Evolutionary conservation across 2,329 filamentous ascomycete species (phyloP), one percentile per base, ranked within the genome.

Genomic region (Fusarium sp.): DNA sequence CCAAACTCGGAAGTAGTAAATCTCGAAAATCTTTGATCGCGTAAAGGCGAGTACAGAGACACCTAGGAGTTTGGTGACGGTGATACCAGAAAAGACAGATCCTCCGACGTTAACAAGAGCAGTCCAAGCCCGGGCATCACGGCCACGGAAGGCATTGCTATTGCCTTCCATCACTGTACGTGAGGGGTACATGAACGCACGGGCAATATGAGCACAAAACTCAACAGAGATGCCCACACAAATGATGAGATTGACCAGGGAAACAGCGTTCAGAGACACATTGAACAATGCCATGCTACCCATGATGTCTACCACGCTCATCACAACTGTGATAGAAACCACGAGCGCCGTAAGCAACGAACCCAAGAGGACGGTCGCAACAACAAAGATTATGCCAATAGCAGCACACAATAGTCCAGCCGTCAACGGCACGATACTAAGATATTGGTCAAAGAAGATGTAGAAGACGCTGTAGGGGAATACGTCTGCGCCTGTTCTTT

Each of bases 1-100:
- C 96, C 96, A 99, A 45, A 99, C 93, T 45, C 96, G 89, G 87
- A 99, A 99, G 82, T 99, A 99, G 83, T 99, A 99, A 63, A 99
- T 94, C 84, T 99, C 97, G 77, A 99, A 99, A 78, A 99, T 99
- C 88, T 98, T 99, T 81, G 93, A 97, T 55, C 93, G 86, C 11
- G 96, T 99, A 78, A 98, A 99, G 0, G 96, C 96, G 23, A 99
- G 85, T 38, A 99, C 96, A 48, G 88, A 91, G 1, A 99, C 95
- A 6, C 96, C 96, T 4, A 99, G 85, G 3, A 99, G 87, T 82
- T 99, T 99, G 4, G 96, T 99, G 56, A 99, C 86, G 0, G 95
- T 98, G 80, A 99, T 99, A 4, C 96, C 96, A 35, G 93, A 97
- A 78, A 99, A 97, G 15, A 99, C 97, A 48, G 93, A 96, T 9